Conservation (phyloP, 1,284 basidiomycete genomes). For the Pholiota adiposa region DNA sequence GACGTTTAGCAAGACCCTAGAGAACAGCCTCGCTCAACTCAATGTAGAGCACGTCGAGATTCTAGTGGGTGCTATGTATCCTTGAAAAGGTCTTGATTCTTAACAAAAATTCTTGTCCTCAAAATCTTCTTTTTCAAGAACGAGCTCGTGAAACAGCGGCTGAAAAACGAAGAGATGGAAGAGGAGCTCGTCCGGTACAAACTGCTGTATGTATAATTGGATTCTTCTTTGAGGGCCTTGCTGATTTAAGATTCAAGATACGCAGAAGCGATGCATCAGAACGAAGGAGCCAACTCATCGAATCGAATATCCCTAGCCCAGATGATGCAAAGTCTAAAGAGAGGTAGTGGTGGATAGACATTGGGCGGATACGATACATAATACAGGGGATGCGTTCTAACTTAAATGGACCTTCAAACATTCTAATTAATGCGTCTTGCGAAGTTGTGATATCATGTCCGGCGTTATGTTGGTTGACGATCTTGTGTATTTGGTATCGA, state of each 20-base stretch:
- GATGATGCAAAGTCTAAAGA: conserved; percentile 42
- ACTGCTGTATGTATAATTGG: conserved; percentile 64
- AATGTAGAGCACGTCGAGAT: conserved; percentile 81
- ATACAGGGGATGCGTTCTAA: neutral
- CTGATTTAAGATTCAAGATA: conserved; percentile 54
- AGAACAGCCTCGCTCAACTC: conserved; percentile 76
- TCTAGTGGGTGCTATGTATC: conserved; percentile 49
- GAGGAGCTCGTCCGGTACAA: conserved; percentile 92
- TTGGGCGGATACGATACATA: neutral
- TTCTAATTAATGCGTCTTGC: neutral
- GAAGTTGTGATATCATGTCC: neutral
- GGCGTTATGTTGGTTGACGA: no score
- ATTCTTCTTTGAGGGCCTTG: conserved; percentile 4
- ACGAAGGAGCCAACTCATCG: conserved; percentile 77
- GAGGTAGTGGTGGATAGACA: conserved; percentile 36
- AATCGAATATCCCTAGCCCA: conserved; percentile 64
- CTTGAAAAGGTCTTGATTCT: neutral
- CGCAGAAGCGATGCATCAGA: conserved; percentile 87
- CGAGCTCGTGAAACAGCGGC: conserved; percentile 84
- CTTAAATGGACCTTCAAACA: neutral
- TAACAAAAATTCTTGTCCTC: no score
- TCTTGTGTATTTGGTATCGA: no score
- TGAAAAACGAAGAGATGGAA: conserved; percentile 90
- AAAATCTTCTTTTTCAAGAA: conserved; percentile 64
- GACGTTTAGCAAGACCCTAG: conserved; percentile 71